Evolutionary conservation across 495 filamentous ascomycete genomes (phyloP).

Genomic region (Neurospora sp.): DNA sequence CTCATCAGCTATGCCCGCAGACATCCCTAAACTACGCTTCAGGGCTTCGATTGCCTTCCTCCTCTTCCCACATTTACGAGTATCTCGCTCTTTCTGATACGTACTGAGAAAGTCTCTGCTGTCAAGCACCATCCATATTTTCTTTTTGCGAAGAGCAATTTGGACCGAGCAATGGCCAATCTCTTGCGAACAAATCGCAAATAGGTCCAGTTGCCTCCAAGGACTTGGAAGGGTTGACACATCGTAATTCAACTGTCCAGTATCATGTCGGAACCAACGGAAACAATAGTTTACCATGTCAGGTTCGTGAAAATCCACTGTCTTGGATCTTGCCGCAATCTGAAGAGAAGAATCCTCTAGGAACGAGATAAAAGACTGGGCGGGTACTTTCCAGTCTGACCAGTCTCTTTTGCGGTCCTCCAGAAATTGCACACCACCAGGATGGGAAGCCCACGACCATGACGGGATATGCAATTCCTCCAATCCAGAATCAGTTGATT

Average conservation of each 20-base stretch:
- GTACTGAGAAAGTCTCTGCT: not conserved
- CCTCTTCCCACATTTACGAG: too few relatives aligned
- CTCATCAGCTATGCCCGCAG: not conserved
- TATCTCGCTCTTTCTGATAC: not conserved
- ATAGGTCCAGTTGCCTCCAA: too few relatives aligned
- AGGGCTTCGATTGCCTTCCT: too few relatives aligned
- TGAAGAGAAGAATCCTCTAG: not conserved
- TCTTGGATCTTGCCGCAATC: not conserved
- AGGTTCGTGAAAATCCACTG: not conserved
- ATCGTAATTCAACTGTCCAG: too few relatives aligned
- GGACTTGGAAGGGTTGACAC: too few relatives aligned
- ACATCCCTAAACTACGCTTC: not conserved
- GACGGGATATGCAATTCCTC: not conserved
- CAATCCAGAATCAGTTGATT: not conserved
- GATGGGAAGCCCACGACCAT: not conserved
- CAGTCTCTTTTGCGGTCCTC: too few relatives aligned
- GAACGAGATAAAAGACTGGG: not conserved
- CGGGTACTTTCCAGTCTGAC: not conserved
- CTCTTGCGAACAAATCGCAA: not conserved
- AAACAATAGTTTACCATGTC: not conserved
- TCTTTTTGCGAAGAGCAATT: rapidly evolving
- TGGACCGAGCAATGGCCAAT: not conserved
- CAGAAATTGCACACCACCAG: not conserved
- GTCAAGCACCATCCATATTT: not conserved
- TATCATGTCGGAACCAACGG: too few relatives aligned